Conservation (phyloP, 1,139 yeast genomes). For the Sugiyamaella neomexicana region DNA sequence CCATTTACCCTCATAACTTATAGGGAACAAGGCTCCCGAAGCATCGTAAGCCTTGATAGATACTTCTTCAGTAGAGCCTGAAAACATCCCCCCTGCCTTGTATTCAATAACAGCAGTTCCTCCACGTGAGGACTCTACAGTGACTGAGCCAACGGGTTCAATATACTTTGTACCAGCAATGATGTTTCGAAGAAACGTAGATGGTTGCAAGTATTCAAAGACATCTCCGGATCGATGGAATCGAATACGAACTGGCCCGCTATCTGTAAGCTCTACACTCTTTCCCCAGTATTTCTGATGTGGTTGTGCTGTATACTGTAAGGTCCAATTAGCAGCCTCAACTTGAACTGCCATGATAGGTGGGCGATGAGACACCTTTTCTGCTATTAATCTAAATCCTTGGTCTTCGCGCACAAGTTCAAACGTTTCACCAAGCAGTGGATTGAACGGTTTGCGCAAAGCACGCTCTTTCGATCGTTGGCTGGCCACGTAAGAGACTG, state of each 20-base stretch:
- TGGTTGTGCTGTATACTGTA: slow-evolving; percentile 74
- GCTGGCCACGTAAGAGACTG: slow-evolving; percentile 69
- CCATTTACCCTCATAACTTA: slow-evolving; percentile 70
- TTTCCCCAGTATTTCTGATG: slow-evolving; percentile 95
- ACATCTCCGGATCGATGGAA: slow-evolving; percentile 64
- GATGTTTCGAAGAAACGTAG: slow-evolving; percentile 76
- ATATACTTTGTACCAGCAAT: slow-evolving; percentile 93
- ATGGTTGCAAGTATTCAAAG: slow-evolving; percentile 80
- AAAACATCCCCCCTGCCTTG: slow-evolving; percentile 64
- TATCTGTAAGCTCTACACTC: slow-evolving; percentile 76
- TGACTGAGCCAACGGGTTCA: slow-evolving; percentile 78
- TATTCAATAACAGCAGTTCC: slow-evolving; percentile 69
- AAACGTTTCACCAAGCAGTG: slow-evolving; percentile 82
- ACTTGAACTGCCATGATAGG: slow-evolving; percentile 77
- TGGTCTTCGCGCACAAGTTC: slow-evolving; percentile 79
- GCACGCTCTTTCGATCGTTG: slow-evolving; percentile 74
- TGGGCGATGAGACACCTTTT: slow-evolving; percentile 82
- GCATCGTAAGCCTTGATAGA: slow-evolving; percentile 54
- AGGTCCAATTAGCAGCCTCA: slow-evolving; percentile 74
- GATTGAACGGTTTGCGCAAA: slow-evolving; percentile 87
- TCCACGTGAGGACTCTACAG: slow-evolving; percentile 68
- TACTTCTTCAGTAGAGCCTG: slow-evolving; percentile 85
- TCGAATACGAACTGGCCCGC: slow-evolving; percentile 62
- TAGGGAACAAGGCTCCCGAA: slow-evolving; percentile 36
- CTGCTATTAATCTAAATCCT: slow-evolving; percentile 68